A percentile compares a stretch with the other conserved stretches of the same genome.
Conservation (phyloP, 1,284 basidiomycete species). For the Microbotryum scabiosae region DNA sequence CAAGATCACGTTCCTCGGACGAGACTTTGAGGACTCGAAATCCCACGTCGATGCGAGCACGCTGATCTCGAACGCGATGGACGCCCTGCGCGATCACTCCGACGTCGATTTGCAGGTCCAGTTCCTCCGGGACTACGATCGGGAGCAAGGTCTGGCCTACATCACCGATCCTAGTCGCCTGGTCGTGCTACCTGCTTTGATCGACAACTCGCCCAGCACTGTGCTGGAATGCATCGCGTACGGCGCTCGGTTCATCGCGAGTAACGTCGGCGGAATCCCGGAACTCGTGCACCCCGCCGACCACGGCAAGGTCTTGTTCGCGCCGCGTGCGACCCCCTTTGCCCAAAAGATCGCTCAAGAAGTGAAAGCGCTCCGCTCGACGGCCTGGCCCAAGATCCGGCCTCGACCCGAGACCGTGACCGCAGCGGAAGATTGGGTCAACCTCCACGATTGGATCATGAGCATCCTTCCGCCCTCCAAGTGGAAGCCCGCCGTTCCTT, state of each 20-base stretch:
- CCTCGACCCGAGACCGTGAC: slow-evolving; percentile 8
- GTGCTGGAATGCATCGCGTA: slow-evolving; percentile 29
- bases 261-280: slow-evolving; percentile 21
- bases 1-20: slow-evolving; percentile 23
- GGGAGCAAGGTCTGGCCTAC: slow-evolving; percentile 22
- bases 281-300: slow-evolving; percentile 24
- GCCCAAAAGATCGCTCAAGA: background rate
- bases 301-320: slow-evolving; percentile 8
- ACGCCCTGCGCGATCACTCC: slow-evolving; percentile 15
- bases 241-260: slow-evolving; percentile 23
- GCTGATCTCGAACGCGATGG: slow-evolving; percentile 17
- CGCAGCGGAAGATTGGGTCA: slow-evolving; percentile 14
- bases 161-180: slow-evolving; percentile 18
- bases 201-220: slow-evolving; percentile 30
- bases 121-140: slow-evolving; percentile 13
- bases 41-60: slow-evolving; percentile 13
- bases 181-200: slow-evolving; percentile 26
- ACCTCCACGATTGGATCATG: slow-evolving; percentile 16
- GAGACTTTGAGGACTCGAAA: slow-evolving; percentile 19
- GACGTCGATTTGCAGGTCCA: slow-evolving; percentile 19
- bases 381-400: slow-evolving; percentile 1
- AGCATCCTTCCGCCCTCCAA: background rate
- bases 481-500: background rate
- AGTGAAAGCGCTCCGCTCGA: background rate
- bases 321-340: slow-evolving; percentile 10